Conservation (phyloP, 192 early-diverging fungal species). For the Coemansia sp. region DNA sequence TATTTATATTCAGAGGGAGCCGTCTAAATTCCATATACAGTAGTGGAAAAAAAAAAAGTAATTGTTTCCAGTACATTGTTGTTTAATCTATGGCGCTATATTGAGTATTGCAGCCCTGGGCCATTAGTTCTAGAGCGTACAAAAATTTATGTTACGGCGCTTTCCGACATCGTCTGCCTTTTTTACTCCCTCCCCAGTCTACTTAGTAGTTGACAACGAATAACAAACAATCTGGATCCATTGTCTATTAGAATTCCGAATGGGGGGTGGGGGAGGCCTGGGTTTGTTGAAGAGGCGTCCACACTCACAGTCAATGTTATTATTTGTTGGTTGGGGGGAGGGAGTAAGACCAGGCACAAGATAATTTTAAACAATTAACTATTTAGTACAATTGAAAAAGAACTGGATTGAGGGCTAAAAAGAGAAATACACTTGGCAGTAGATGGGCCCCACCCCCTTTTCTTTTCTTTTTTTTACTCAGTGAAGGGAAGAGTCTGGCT, state of each 20-base stretch:
- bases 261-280: neutral
- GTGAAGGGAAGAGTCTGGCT: neutral
- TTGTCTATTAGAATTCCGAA: neutral
- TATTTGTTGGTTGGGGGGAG: neutral
- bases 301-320: neutral
- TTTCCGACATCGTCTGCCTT: neutral
- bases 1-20: neutral
- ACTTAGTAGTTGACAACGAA: neutral
- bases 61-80: neutral
- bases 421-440: neutral
- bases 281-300: neutral
- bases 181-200: neutral
- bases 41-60: neutral
- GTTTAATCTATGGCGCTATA: constrained; percentile 9
- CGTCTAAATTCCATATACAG: neutral
- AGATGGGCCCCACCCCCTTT: neutral
- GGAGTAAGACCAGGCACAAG: neutral
- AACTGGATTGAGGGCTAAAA: neutral
- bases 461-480: neutral
- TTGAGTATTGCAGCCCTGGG: neutral
- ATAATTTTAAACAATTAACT: neutral
- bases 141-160: neutral
- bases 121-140: neutral
- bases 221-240: neutral
- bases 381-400: neutral